phyloP scores from a whole-genome alignment of 2,329 filamentous ascomycete species.

The Calonectria hongkongensis region DNA sequence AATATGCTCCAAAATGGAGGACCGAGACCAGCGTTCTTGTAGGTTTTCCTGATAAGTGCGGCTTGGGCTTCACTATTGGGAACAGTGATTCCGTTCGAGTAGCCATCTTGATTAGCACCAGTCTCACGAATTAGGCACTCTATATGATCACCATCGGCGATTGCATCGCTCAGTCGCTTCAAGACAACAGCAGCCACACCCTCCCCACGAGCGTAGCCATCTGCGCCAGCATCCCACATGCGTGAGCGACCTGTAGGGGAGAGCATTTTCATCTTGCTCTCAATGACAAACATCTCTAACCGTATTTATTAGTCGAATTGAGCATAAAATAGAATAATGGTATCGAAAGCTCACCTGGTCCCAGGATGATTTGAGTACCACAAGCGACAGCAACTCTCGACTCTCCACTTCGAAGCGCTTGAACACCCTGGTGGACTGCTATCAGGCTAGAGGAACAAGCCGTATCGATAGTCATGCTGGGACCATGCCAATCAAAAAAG shows the following conservation, averaged over 20 bases:
- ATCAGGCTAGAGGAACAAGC: no score
- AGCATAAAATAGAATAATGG: not conserved
- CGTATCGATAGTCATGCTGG: no score
- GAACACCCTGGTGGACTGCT: not conserved
- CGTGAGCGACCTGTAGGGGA: not conserved
- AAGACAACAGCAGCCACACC: not conserved
- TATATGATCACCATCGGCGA: constrained; percentile 14
- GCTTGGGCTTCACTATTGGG: constrained; percentile 67
- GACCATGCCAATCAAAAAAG: no score
- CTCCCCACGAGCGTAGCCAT: not conserved
- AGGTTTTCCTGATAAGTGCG: constrained; percentile 27
- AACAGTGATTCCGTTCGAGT: constrained; percentile 64
- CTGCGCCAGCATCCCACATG: not conserved
- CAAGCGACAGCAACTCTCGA: no score
- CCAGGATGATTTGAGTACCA: no score
- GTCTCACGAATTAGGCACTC: constrained; percentile 14
- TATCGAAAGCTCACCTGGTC: not conserved
- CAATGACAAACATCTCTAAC: not conserved
- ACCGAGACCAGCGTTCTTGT: constrained; percentile 50
- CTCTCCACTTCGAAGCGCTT: no score
- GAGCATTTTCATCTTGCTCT: not conserved
- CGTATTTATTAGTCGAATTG: not conserved
- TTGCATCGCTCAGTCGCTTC: not conserved
- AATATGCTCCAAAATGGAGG: not conserved
- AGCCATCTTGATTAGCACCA: constrained; percentile 4